A percentile compares a stretch with the other conserved stretches of the same genome.
Evolutionary conservation across 2,329 filamentous ascomycete genomes (phyloP).

Genomic region (Ceratocystis cubensis): DNA sequence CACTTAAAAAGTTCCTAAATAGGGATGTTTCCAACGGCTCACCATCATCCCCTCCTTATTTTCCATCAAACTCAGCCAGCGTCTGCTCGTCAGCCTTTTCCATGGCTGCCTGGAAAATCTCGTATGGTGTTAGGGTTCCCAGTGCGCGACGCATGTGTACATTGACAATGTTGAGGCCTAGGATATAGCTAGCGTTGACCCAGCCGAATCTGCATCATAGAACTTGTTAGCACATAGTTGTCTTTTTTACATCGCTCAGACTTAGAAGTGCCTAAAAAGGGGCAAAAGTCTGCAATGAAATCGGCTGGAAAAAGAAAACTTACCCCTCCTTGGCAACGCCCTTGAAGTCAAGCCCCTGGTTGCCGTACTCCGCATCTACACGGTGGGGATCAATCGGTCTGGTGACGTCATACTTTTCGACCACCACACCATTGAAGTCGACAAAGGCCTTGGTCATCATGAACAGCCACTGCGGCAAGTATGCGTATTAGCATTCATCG

Average conservation of each 20-base stretch:
- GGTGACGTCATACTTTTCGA: constrained; percentile 98
- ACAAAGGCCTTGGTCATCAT: constrained; percentile 99
- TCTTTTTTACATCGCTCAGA: neutral
- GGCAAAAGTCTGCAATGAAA: neutral
- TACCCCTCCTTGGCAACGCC: constrained; percentile 92
- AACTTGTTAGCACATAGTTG: constrained; percentile 25
- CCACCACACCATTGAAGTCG: constrained; percentile 94
- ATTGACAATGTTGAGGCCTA: constrained; percentile 77
- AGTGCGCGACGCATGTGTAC: constrained; percentile 82
- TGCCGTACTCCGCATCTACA: constrained; percentile 94
- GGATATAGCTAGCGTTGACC: constrained; percentile 97
- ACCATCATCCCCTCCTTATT: neutral
- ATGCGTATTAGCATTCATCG: neutral
- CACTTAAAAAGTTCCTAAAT: too few species aligned
- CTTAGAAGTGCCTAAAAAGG: neutral
- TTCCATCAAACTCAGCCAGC: constrained; percentile 33
- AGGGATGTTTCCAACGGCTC: neutral
- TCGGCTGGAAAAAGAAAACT: constrained; percentile 31
- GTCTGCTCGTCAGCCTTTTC: constrained; percentile 43
- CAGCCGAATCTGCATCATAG: constrained; percentile 65
- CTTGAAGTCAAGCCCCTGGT: constrained; percentile 91
- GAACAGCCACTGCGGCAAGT: constrained; percentile 55
- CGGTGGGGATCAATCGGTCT: constrained; percentile 78
- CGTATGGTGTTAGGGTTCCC: constrained; percentile 75
- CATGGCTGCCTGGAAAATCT: constrained; percentile 62